phyloP scores from a whole-genome alignment of 768 basidiomycete species.

The Glaciozyma martinii region DNA sequence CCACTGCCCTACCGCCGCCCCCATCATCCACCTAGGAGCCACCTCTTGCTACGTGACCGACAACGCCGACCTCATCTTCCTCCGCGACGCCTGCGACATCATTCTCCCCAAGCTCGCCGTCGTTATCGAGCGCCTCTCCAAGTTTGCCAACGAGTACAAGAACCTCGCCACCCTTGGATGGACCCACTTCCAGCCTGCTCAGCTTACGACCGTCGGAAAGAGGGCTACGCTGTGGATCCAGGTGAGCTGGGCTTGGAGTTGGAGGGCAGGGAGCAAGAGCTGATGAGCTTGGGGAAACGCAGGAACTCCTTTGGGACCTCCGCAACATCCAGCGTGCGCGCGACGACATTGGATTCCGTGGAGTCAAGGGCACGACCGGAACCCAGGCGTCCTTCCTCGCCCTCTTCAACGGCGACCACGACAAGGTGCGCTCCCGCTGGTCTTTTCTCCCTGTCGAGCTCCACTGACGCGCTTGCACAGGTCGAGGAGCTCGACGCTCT shows the following conservation, averaged over 20 bases:
- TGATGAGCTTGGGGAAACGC: neutral
- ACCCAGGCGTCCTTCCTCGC: slow-evolving; percentile 94
- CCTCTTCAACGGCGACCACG: slow-evolving; percentile 89
- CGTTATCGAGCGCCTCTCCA: slow-evolving; percentile 76
- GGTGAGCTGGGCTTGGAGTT: slow-evolving; percentile 40
- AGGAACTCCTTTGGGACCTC: slow-evolving; percentile 94
- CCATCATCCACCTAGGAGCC: slow-evolving; percentile 60
- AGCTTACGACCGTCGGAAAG: slow-evolving; percentile 96
- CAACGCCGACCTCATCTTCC: slow-evolving; percentile 96
- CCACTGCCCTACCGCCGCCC: slow-evolving; percentile 31
- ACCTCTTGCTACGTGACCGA: slow-evolving; percentile 99
- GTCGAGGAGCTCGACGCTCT: slow-evolving; percentile 80
- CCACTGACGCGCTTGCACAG: slow-evolving; percentile 39
- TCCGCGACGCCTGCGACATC: slow-evolving; percentile 73
- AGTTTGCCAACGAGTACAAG: slow-evolving; percentile 74
- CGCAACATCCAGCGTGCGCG: slow-evolving; percentile 81
- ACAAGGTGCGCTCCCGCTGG: slow-evolving; percentile 53
- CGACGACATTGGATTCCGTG: slow-evolving; percentile 89
- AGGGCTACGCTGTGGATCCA: slow-evolving; percentile 95
- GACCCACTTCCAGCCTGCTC: slow-evolving; percentile 98
- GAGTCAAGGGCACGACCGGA: slow-evolving; percentile 98
- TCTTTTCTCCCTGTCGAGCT: neutral
- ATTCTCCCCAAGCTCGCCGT: slow-evolving; percentile 79
- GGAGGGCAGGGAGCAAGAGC: neutral
- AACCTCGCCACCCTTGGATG: slow-evolving; percentile 90